Evolutionary conservation across 148 eudicot species (phyloP), one percentile per base, ranked within the genome.

Genomic region (Fallopia convolvulus): DNA sequence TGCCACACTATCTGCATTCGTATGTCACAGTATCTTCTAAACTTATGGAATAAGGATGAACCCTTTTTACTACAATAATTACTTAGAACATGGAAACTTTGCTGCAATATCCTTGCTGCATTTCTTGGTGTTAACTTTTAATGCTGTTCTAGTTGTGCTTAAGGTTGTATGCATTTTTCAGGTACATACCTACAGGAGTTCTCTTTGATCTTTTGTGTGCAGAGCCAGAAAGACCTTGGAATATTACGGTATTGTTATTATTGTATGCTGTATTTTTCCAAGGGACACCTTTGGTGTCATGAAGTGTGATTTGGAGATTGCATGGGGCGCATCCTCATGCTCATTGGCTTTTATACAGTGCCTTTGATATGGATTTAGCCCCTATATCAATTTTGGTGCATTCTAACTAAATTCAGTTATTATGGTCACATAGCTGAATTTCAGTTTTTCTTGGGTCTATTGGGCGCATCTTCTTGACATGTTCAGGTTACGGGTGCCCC

Each of bases 201-300:
- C 94, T 95, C 52, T 95, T 92, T 86, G 99, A 94, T 89, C 90
- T 94, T 84, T 86, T 94, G 71, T 94, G 98, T 87, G 90, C 94
- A 18, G 98, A 94, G 81, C 96, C 96, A 66, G 94, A 88, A 81
- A 87, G 97, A 82, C 97, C 97, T 55, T 95, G 99, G 99, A 92
- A 95, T 79, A 83, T 95, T 60, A 92, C 97, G 63, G 99, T 94
- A 91, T 80, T 48, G 14, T 76, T 61, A 47, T 47, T 61, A 61
- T 63, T 60, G 23, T 50, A 68, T 76, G 44, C 5, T 36, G 15
- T 68, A 68, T n/a, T 30, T 33, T 68, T 36, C 21, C 36, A 32
- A 68, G 44, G 70, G 40, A 32, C 39, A 33, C 12, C 46, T 33
- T 33, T 68, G 14, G 42, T 33, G 72, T 68, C 36, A 68, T 68